Conservation (phyloP, 495 filamentous ascomycete species). For the Trichoderma asperelloides region DNA sequence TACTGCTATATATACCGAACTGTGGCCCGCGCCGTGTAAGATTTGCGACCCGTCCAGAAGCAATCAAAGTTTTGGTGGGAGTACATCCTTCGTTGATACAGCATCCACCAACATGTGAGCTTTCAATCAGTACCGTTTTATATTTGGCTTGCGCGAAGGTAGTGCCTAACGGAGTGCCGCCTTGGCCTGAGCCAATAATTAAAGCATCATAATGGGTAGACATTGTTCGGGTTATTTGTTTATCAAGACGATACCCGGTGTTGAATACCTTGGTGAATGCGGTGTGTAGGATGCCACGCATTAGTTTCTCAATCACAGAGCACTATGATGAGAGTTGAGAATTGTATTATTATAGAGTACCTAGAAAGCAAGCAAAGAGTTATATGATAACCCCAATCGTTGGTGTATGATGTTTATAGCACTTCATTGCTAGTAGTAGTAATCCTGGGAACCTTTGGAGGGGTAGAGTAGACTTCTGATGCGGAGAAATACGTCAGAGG, state of each 20-base stretch:
- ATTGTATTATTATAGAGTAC: no score
- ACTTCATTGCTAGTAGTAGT: no score
- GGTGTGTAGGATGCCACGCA: not conserved
- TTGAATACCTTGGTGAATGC: not conserved
- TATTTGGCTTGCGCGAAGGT: constrained; percentile 33
- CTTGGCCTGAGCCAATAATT: constrained; percentile 43
- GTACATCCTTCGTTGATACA: constrained; percentile 50
- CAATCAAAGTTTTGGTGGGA: constrained; percentile 46
- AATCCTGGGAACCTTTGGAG: no score
- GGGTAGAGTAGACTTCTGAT: no score
- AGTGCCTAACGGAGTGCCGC: constrained; percentile 36
- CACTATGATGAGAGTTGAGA: no score
- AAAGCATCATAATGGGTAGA: constrained; percentile 28
- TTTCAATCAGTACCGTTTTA: constrained; percentile 34
- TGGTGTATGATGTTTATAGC: no score
- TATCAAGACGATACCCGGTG: not conserved
- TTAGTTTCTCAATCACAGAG: not conserved
- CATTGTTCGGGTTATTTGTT: not conserved
- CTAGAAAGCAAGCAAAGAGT: no score
- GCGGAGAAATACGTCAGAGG: no score
- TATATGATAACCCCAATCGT: no score
- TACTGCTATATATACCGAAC: constrained; percentile 31
- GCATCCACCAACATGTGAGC: constrained; percentile 37
- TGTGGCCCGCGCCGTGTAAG: constrained; percentile 28
- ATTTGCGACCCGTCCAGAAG: constrained; percentile 38